Percentiles rank a stretch among this genome's conserved stretches.
Conservation (phyloP, 2,329 filamentous ascomycete species). For the Colletotrichum nymphaeae region DNA sequence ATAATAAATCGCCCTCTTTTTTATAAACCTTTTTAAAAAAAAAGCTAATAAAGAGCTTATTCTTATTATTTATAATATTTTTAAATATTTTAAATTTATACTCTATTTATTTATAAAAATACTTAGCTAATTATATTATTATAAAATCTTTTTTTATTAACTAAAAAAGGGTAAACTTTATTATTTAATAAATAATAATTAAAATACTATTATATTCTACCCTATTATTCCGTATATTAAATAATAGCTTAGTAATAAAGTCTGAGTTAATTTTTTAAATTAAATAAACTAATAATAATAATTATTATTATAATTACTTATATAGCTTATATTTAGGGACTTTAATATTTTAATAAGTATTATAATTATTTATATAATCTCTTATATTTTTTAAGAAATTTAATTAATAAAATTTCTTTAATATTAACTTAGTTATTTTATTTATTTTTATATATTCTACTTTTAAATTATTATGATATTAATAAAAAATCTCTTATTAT, state of each 20-base stretch:
- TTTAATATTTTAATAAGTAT: not conserved
- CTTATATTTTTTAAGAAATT: not conserved
- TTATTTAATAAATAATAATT: not conserved
- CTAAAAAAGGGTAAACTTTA: not conserved
- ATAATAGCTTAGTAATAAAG: not conserved
- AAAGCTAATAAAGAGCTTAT: not conserved
- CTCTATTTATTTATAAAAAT: not conserved
- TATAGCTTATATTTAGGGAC: not conserved
- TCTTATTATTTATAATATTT: not conserved
- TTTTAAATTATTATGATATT: slow-evolving; percentile 7
- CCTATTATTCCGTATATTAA: not conserved
- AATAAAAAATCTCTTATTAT: not conserved
- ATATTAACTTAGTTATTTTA: not conserved
- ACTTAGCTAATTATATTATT: not conserved
- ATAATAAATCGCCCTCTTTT: too few relatives aligned
- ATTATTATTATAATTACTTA: not conserved
- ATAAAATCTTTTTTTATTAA: not conserved
- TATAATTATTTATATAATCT: not conserved
- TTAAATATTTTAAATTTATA: not conserved
- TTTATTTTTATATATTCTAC: not conserved
- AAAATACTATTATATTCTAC: not conserved
- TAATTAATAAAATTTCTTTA: not conserved
- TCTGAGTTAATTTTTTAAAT: not conserved
- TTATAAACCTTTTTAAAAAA: too few relatives aligned
- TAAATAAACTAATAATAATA: not conserved